These are phyloP conservation scores for Ceratorhiza oryzae-sativae DNA, from an alignment of 1,284 basidiomycete species.

Conservation along the genomic window DNA sequence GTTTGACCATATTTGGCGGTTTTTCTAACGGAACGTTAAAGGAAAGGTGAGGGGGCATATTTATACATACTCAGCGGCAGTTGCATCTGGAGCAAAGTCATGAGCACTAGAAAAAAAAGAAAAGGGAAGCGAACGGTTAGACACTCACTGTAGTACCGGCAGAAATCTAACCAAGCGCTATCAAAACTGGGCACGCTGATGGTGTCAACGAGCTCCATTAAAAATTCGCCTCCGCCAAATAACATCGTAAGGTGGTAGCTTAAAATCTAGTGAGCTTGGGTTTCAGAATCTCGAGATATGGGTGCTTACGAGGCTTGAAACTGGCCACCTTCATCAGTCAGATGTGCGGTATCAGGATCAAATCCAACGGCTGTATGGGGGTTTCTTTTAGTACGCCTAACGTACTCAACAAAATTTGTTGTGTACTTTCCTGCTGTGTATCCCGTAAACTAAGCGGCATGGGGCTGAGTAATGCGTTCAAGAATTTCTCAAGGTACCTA, in stretches of 20 bases:
- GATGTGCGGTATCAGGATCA: constrained; percentile 54
- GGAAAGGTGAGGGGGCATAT: neutral
- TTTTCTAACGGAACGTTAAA: constrained; percentile 47
- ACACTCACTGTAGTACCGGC: constrained; percentile 49
- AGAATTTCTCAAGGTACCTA: neutral
- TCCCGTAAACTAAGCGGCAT: constrained; percentile 50
- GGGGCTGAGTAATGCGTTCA: neutral
- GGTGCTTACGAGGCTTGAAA: constrained; percentile 51
- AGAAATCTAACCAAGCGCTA: constrained; percentile 56
- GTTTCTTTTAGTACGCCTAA: too few relatives aligned
- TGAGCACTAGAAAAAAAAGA: neutral
- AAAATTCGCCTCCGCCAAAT: constrained; percentile 57
- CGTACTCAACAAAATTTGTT: too few relatives aligned
- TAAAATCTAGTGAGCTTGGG: neutral
- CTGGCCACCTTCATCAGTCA: constrained; percentile 54
- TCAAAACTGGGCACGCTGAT: constrained; percentile 55
- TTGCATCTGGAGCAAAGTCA: constrained; percentile 45
- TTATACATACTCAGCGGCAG: constrained; percentile 52
- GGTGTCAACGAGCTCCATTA: constrained; percentile 56
- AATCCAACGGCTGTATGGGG: constrained; percentile 52
- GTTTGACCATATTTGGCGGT: constrained; percentile 53
- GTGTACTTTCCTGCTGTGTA: constrained; percentile 45
- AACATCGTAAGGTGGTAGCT: constrained; percentile 55
- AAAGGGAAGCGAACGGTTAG: neutral
- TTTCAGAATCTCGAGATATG: neutral